Percentiles rank a stretch among this genome's conserved stretches.
Conservation (phyloP, 768 basidiomycete genomes). For the Tubosaeta brunneosetosa region DNA sequence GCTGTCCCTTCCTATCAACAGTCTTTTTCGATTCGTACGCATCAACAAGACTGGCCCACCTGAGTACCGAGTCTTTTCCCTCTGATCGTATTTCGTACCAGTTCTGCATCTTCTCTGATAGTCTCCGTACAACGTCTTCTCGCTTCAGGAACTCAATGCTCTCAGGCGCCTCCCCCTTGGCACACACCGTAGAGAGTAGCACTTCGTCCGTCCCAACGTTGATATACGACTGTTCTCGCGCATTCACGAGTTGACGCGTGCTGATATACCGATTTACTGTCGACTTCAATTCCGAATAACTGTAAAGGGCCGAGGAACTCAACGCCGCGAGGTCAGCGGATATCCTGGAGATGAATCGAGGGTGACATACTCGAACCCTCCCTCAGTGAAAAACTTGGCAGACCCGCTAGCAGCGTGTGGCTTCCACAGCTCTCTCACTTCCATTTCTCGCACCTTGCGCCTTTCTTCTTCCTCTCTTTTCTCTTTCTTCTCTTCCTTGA, state of each 20-base stretch:
- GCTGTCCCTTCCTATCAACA: constrained; percentile 61
- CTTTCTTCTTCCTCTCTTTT: constrained; percentile 48
- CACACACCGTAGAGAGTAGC: constrained; percentile 34
- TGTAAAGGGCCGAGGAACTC: constrained; percentile 54
- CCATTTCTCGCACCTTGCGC: constrained; percentile 45
- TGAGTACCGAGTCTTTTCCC: constrained; percentile 52
- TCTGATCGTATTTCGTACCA: constrained; percentile 65
- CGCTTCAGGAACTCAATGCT: constrained; percentile 56
- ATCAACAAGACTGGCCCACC: constrained; percentile 40
- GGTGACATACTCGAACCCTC: constrained; percentile 55
- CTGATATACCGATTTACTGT: constrained; percentile 61
- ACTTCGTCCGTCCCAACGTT: constrained; percentile 50
- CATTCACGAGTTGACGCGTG: constrained; percentile 58
- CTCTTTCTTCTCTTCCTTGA: constrained; percentile 56
- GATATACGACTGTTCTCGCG: constrained; percentile 62
- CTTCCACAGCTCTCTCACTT: constrained; percentile 71
- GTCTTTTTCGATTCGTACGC: background rate
- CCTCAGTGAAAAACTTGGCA: constrained; percentile 55
- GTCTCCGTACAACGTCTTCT: constrained; percentile 52
- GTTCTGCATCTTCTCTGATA: constrained; percentile 65
- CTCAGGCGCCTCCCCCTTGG: constrained; percentile 29
- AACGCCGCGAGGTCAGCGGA: background rate
- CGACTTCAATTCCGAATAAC: constrained; percentile 49
- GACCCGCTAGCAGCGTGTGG: constrained; percentile 50
- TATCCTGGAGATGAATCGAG: background rate